Base-by-base conservation (phyloP, 2,329 filamentous ascomycete genomes). In the Fusarium temperatum region DNA sequence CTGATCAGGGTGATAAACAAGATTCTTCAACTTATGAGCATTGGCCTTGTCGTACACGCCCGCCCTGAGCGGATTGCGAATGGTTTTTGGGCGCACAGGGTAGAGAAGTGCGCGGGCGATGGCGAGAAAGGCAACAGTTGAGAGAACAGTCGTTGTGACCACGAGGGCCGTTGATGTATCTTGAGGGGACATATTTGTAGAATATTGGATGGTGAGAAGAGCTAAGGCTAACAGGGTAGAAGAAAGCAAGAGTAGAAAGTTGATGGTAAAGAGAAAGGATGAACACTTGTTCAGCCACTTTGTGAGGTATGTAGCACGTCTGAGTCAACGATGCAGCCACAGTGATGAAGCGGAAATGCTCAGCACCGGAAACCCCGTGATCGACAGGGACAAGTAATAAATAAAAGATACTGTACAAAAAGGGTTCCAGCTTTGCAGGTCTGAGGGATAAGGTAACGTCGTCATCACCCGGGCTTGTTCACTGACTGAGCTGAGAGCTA, bases 1-100 rank as follows among this genome's bases (percentile, higher is more conserved):
- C 45, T 88, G 86, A 80, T 94, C 90, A 8, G 90, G 89, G 20
- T 89, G 89, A 80, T 96, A 94, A 6, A 82, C 79, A 28, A 88
- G 76, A 9, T 80, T 75, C 51, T 80, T 78, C 24, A 83, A 74
- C 66, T 85, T 82, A 36, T 80, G 76, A 20, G 83, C 75, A 68
- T 85, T 82, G 18, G 79, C 80, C 48, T 79, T 74, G 22, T 65
- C 60, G 38, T 69, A 72, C 24, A 83, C 79, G 45, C 81, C 79
- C 26, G 84, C 85, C 63, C 80, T 84, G 39, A 87, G 82, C 38
- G 87, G 87, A 39, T 83, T 87, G 17, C 78, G 81, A 59, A 88
- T 82, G 38, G 86, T 77, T 63, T 79, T 81, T 57, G 80, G 81
- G 47, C 79, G 79, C 36, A 75, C 74, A 38, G 86, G 85, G 80